A percentile compares a stretch with the other conserved stretches of the same genome.
phyloP scores from a whole-genome alignment of 768 basidiomycete species.

The Neoboletus magnificus region DNA sequence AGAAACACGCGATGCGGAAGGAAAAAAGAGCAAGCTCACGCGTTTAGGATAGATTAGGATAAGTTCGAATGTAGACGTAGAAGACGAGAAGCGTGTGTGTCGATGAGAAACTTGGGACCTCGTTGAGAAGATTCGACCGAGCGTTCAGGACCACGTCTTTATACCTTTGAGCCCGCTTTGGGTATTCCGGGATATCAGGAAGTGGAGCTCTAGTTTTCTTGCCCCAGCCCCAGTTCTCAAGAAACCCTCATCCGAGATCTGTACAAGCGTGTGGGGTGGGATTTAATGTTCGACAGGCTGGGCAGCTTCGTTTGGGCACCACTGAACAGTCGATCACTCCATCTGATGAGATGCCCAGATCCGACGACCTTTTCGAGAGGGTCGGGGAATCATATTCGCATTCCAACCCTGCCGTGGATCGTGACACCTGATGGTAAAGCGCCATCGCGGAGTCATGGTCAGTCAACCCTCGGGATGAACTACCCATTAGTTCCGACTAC shows the following conservation, averaged over 20 bases:
- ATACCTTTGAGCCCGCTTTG: constrained; percentile 13
- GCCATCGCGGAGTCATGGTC: constrained; percentile 22
- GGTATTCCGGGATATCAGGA: constrained; percentile 4
- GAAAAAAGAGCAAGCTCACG: constrained; percentile 10
- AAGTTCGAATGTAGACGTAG: constrained; percentile 3
- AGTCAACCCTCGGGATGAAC: constrained; percentile 2
- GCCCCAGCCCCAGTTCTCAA: constrained; percentile 4
- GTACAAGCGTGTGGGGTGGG: constrained; percentile 12
- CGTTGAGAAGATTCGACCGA: constrained; percentile 1
- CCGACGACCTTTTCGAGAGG: constrained; percentile 10
- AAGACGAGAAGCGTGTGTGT: neutral
- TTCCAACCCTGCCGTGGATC: constrained; percentile 15
- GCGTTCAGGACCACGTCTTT: constrained; percentile 14
- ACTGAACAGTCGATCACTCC: constrained; percentile 17
- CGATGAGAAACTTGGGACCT: constrained; percentile 2
- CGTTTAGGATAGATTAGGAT: constrained; percentile 24
- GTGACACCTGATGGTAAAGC: constrained; percentile 9
- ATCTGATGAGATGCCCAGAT: constrained; percentile 22
- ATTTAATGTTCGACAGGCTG: constrained; percentile 16
- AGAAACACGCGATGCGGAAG: constrained; percentile 4
- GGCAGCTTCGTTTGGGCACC: constrained; percentile 6
- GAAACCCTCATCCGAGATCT: constrained; percentile 11
- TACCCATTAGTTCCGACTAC: constrained; percentile 9
- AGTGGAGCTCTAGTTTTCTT: constrained; percentile 1
- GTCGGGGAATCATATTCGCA: constrained; percentile 17